Base-by-base conservation (phyloP, 148 eudicot species). In the Vaccinium myrtillus region DNA sequence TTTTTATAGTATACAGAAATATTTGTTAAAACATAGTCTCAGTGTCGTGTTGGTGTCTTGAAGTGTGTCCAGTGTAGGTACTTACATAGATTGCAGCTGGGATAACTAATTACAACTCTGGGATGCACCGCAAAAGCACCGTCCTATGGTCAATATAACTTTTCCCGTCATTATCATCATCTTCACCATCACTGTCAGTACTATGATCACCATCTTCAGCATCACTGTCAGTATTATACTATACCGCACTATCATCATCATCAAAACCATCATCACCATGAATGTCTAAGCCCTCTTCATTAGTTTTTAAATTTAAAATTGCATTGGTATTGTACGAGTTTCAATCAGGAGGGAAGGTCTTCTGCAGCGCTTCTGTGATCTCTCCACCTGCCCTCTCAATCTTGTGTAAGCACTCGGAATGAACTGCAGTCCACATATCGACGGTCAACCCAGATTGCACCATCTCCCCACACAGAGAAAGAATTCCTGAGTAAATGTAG, bases 341-440 rank as follows among this genome's bases (percentile, higher is more conserved):
- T 98, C 99, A 97, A 85, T 95, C 98, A 16, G 99, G 98, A 25
- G 99, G 98, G 85, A 97, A 95, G 0, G 98, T 97, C 90, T 91
- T 97, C 89, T 97, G 99, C 78, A 97, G 87, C 51, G 98, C 96
- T 89, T 94, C 98, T 0, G 99, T 97, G 36, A 97, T 91, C 81
- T 85, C 90, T 14, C 98, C 99, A 21, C 99, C 98, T 8, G 90
- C 75, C 83, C 94, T 87, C 86, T 97, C 99, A 43, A 95, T 93
- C 90, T 94, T 97, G 58, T 93, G 89, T 79, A 97, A 87, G 81
- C 98, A 92, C 89, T 84, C 91, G n/a, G 98, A 93, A 84, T 94
- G 95, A 87, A 95, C 98, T 23, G 99, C 99, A 19, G 99, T 97
- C 13, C 94, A 96, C 99, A 97, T 97, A 83, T 95, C 98, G 48